These are phyloP conservation scores for Artemisia annua DNA, from an alignment of 129 eudicot species.

Conservation along the genomic window DNA sequence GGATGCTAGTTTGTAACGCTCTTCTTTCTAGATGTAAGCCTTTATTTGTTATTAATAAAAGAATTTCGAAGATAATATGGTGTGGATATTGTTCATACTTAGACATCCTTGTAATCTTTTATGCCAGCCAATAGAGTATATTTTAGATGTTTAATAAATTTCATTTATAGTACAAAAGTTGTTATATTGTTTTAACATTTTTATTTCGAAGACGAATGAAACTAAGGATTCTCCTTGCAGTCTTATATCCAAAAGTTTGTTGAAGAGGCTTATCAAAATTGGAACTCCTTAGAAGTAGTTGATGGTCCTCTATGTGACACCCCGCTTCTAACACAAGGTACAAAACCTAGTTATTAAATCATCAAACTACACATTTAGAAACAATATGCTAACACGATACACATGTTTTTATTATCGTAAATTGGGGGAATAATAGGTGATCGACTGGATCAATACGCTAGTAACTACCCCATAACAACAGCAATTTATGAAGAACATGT, in stretches of 20 bases:
- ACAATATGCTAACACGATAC: not conserved
- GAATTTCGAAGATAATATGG: no score
- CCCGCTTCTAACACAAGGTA: conserved; percentile 63
- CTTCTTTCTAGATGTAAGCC: no score
- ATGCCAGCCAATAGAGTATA: no score
- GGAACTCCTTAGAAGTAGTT: conserved; percentile 61
- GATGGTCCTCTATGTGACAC: conserved; percentile 40
- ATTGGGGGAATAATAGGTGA: not conserved
- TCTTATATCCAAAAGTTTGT: conserved; percentile 42
- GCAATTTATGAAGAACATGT: conserved; percentile 27
- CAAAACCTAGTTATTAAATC: not conserved
- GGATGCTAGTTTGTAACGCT: no score
- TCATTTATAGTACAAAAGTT: not conserved
- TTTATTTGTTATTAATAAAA: no score
- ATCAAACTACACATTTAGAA: not conserved
- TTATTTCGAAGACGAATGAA: not conserved
- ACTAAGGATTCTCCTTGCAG: conserved; percentile 27
- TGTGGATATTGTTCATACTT: no score
- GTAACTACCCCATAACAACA: not conserved
- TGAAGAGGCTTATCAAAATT: conserved; percentile 50
- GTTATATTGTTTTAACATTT: not conserved
- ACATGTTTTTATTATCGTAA: no score
- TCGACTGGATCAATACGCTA: conserved; percentile 6
- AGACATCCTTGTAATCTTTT: no score
- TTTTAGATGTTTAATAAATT: not conserved